Evolutionary conservation across 306 rosid genomes (phyloP), one percentile per base, ranked within the genome.

Genomic region (Cucurbita maxima): DNA sequence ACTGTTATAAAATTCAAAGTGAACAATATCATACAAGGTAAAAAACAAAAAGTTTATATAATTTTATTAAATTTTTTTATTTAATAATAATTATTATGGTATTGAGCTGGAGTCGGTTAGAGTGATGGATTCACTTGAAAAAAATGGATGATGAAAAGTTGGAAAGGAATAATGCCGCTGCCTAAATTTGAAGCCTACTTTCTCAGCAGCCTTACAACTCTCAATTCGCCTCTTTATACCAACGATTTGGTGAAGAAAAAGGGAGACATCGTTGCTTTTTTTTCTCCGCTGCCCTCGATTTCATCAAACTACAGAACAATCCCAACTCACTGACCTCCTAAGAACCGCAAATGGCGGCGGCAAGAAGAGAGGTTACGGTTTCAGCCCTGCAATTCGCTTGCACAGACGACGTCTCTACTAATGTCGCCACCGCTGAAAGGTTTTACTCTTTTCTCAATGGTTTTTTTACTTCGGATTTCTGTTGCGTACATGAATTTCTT

Each of bases 351-450:
- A 87, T 90, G 96, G 92, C 78, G 76, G 74, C 76, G 56, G 73
- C 66, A 5, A 84, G 81, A 76, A 73, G 76, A 68, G 63, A 48
- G 75, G 95, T 94, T 8, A 83, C 83, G 48, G 92, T 94, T 2
- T 90, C 97, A 1, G 96, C 98, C 66, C 84, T 94, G 52, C 98
- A 94, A 77, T 94, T 94, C 78, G 76, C 92, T 45, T 94, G 98
- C 86, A 74, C 94, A 38, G 98, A 94, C 18, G 90, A 85, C 56
- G 77, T 85, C 76, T 77, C 87, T 41, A 82, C 82, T 54, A 87
- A 90, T 74, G 81, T 90, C 30, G 84, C 87, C 83, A 86, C 96
- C 34, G 97, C 96, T 34, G 96, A 94, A 58, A 89, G 94, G 97
- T 94, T 57, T 53, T 38, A 12, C 47, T 70, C 14, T 25, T 51